phyloP scores from a whole-genome alignment of 495 filamentous ascomycete genomes.

The Daldinia bambusicola region DNA sequence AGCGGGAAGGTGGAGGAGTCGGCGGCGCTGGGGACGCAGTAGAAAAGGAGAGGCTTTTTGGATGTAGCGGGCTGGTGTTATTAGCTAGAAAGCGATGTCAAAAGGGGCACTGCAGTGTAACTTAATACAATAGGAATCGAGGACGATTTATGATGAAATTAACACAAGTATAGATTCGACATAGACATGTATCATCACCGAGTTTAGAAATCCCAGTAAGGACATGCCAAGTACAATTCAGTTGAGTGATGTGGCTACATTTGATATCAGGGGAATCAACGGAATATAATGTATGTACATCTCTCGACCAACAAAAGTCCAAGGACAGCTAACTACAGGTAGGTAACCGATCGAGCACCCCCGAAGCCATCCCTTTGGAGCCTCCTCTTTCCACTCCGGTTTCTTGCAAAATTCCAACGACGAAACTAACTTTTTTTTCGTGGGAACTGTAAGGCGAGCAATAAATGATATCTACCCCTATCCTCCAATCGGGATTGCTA shows the following conservation, averaged over 20 bases:
- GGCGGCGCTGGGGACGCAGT: not conserved
- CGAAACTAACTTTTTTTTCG: slow-evolving; percentile 25
- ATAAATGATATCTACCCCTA: slow-evolving; percentile 14
- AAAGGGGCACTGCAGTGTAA: not conserved
- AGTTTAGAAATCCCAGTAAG: not conserved
- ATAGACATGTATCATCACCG: not conserved
- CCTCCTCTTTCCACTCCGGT: not conserved
- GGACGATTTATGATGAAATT: too few species aligned
- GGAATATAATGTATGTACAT: slow-evolving; percentile 11
- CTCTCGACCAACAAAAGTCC: not conserved
- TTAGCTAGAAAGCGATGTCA: not conserved
- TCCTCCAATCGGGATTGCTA: slow-evolving; percentile 3
- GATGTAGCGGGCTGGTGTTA: not conserved
- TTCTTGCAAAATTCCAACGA: slow-evolving; percentile 16
- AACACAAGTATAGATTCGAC: not conserved
- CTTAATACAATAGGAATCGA: not conserved
- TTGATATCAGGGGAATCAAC: not conserved
- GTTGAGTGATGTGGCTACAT: slow-evolving; percentile 2
- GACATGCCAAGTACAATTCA: not conserved
- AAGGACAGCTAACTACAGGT: too few species aligned
- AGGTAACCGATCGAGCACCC: not conserved
- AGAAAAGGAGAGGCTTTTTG: not conserved
- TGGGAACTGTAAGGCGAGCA: slow-evolving; percentile 18
- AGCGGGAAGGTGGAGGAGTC: slow-evolving; percentile 29
- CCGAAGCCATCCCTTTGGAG: not conserved